Base-by-base conservation (phyloP, 2,329 filamentous ascomycete species). In the Mollisiaceae sp. region DNA sequence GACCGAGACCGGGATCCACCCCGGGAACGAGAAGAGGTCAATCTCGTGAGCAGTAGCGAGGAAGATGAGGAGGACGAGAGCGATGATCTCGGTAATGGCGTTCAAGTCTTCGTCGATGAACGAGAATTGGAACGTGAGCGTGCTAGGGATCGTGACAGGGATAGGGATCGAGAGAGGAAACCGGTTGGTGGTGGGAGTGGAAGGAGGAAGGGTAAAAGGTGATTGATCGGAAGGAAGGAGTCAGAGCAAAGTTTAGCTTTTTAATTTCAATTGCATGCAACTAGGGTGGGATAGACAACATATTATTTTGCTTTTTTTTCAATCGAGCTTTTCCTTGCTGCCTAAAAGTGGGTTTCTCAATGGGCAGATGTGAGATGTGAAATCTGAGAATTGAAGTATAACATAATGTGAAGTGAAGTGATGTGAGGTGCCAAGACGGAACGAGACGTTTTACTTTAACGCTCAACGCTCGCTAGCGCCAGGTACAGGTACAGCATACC, bases 71-170 rank as follows among this genome's bases (percentile, higher is more conserved):
- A 71, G 9, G 67, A 71, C 52, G 66, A 71, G 52, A 73, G 70
- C 59, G 74, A 75, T 69, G 71, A 74, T 41, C 55, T 73, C 27
- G 71, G 70, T 1, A 73, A 73, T 60, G 73, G 72, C 11, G 73
- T 72, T 27, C 70, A 73, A 50, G 71, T 75, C 41, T 72, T 65
- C 47, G 67, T 68, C 11, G 74, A 75, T 45, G 69, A 71, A 57
- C 64, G 70, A 50, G 43, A 57, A 6, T 6, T 32, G 27, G 27
- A 32, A 6, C 27, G 27, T 6, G 69, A 69, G 57, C 43, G 59
- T 22, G 65, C 67, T 38, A 58, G 55, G 41, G 67, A 64, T 20
- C 55, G 58, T 41, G 65, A 62, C 35, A 55, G 43, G 41, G 8
- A 55, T n/a, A n/a, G n/a, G n/a, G n/a, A 35, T 63, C 67, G 27